Percentiles rank a stretch among this genome's conserved stretches.
Conservation (phyloP, 148 eudicot genomes). For the Amaranthus cruentus region DNA sequence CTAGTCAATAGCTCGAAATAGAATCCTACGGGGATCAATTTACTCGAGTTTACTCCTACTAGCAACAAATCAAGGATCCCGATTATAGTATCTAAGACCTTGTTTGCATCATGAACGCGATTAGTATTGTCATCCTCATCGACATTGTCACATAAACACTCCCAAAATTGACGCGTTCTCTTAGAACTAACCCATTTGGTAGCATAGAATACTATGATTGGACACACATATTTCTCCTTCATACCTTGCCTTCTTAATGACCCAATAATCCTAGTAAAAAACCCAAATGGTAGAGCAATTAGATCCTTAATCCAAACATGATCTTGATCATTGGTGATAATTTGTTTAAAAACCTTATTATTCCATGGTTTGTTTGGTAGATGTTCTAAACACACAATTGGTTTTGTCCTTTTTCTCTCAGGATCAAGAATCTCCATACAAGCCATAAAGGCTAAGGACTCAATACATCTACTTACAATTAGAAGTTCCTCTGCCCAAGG, state of each 20-base stretch:
- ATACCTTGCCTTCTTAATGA: slow-evolving; percentile 88
- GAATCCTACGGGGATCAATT: slow-evolving; percentile 68
- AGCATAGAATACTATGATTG: slow-evolving; percentile 63
- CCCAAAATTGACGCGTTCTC: slow-evolving; percentile 48
- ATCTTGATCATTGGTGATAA: slow-evolving; percentile 38
- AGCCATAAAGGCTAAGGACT: slow-evolving; percentile 95
- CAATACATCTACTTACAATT: slow-evolving; percentile 84
- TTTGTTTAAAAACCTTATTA: slow-evolving; percentile 34
- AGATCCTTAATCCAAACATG: slow-evolving; percentile 83
- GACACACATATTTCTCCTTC: slow-evolving; percentile 62
- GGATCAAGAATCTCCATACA: slow-evolving; percentile 99
- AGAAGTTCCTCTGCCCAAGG: slow-evolving; percentile 88
- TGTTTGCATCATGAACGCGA: slow-evolving; percentile 4
- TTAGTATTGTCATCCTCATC: slow-evolving; percentile 6
- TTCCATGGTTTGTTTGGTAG: slow-evolving; percentile 60
- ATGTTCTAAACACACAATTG: slow-evolving; percentile 47
- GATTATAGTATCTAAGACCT: slow-evolving; percentile 30
- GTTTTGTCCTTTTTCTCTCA: slow-evolving; percentile 58
- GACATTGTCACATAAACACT: slow-evolving; percentile 32
- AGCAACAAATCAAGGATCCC: slow-evolving; percentile 65
- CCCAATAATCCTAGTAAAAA: slow-evolving; percentile 67
- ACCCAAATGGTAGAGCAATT: slow-evolving; percentile 59
- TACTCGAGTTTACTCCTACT: slow-evolving; percentile 42
- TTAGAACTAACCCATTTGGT: slow-evolving; percentile 69
- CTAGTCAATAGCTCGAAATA: slow-evolving; percentile 62